phyloP scores from a whole-genome alignment of 2,329 filamentous ascomycete genomes.

The Dactylellina drechsleri region DNA sequence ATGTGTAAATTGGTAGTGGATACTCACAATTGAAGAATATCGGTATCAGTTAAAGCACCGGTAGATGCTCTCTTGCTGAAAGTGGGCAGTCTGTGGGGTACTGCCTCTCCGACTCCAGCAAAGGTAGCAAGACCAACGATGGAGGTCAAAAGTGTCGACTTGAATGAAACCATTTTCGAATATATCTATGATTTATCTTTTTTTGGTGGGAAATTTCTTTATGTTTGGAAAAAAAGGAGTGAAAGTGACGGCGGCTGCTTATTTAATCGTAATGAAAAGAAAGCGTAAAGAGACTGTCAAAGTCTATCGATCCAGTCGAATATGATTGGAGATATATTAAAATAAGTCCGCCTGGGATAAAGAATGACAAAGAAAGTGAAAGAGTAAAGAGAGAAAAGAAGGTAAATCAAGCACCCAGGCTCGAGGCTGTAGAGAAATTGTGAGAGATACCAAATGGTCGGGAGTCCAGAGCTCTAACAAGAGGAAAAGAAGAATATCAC shows the following conservation, averaged over 20 bases:
- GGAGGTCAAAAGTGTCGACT: conserved; percentile 49
- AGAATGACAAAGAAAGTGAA: conserved; percentile 25
- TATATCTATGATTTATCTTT: conserved; percentile 12
- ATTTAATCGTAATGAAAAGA: conserved; percentile 5
- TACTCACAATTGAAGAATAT: conserved; percentile 68
- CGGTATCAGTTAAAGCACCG: conserved; percentile 65
- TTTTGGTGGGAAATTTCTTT: conserved; percentile 21
- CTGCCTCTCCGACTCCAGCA: conserved; percentile 36
- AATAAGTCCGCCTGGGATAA: conserved; percentile 57
- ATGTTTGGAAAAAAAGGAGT: neutral
- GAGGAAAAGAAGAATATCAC: conserved; percentile 22
- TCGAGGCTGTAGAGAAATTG: conserved; percentile 19
- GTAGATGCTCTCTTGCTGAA: conserved; percentile 56
- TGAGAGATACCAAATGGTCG: conserved; percentile 24
- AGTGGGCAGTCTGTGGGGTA: conserved; percentile 45
- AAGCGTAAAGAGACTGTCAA: conserved; percentile 46
- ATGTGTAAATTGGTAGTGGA: conserved; percentile 61
- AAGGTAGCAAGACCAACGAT: conserved; percentile 42
- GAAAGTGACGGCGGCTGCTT: neutral
- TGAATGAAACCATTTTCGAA: conserved; percentile 52
- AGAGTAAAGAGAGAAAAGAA: conserved; percentile 35
- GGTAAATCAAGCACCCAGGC: conserved; percentile 51
- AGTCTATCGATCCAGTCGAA: conserved; percentile 54
- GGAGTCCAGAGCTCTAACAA: conserved; percentile 48
- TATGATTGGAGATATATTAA: conserved; percentile 20